Evolutionary conservation across 441 rosid genomes (phyloP).

Genomic region (Populus tomentosa): DNA sequence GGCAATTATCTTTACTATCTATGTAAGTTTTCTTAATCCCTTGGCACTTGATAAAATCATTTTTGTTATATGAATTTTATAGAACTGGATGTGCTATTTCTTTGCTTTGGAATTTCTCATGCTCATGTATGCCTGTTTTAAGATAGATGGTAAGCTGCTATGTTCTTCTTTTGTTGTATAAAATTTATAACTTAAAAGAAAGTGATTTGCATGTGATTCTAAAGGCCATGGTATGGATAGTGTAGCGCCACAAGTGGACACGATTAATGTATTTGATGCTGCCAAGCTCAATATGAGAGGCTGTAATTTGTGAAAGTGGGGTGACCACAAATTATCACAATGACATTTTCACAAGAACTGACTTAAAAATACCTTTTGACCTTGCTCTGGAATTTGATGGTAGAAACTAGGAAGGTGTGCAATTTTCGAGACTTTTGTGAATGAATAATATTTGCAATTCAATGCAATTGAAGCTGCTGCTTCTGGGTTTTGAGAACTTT

Average conservation of each 20-base stretch:
- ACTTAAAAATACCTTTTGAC: neutral
- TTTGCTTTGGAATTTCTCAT: neutral
- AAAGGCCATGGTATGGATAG: neutral
- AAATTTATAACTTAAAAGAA: neutral
- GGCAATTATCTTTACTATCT: constrained; percentile 58
- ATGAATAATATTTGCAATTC: neutral
- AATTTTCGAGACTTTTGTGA: neutral
- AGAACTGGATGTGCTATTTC: constrained; percentile 7
- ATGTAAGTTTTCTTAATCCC: constrained; percentile 48
- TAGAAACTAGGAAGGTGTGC: neutral
- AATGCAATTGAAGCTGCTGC: neutral
- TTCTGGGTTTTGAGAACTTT: neutral
- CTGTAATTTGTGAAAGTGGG: neutral
- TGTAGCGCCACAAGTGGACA: neutral
- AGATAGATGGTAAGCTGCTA: neutral
- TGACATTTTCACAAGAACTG: neutral
- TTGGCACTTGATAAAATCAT: constrained; percentile 2
- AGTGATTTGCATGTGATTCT: neutral
- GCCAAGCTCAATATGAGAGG: neutral
- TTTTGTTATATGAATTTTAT: constrained; percentile 3
- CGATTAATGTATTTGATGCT: neutral
- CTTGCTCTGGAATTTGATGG: neutral
- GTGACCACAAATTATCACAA: neutral
- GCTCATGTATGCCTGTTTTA: neutral
- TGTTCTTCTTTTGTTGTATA: neutral